Conservation (phyloP, 805 yeast genomes). For the Candida nanaspora region DNA sequence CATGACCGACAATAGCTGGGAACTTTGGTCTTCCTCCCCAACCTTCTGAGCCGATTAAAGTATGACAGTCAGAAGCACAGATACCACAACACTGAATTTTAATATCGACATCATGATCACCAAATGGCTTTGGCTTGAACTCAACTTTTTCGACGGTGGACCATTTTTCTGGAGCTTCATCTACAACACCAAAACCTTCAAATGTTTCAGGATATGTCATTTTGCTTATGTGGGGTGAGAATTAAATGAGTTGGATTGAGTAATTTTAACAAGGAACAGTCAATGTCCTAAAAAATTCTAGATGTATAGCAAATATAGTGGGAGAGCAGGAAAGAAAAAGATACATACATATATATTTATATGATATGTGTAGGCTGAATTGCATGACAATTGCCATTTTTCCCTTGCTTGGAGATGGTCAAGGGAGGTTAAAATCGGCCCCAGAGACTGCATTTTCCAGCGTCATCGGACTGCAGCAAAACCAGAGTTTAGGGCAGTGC, state of each 20-base stretch:
- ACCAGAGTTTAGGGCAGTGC: too few species aligned
- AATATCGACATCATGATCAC: slow-evolving; percentile 36
- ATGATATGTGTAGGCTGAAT: not conserved
- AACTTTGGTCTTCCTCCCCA: slow-evolving; percentile 35
- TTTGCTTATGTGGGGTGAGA: too few species aligned
- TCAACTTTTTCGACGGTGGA: slow-evolving; percentile 26
- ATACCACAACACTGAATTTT: slow-evolving; percentile 39
- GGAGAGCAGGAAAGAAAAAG: not conserved
- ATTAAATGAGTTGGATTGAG: not conserved
- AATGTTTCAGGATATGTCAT: slow-evolving; percentile 31
- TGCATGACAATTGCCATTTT: too few species aligned
- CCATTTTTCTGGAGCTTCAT: slow-evolving; percentile 14
- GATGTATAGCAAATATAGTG: not conserved
- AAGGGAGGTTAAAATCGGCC: too few species aligned
- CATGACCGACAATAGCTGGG: slow-evolving; percentile 50
- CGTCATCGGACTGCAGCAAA: too few species aligned
- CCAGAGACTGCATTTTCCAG: too few species aligned
- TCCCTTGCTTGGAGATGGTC: too few species aligned
- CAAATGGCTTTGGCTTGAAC: slow-evolving; percentile 31
- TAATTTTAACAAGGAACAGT: too few species aligned
- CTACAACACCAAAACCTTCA: slow-evolving; percentile 29
- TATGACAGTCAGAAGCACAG: slow-evolving; percentile 58
- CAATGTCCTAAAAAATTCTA: too few species aligned
- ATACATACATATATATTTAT: not conserved
- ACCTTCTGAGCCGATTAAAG: slow-evolving; percentile 33